Base-by-base conservation (phyloP, 2,329 filamentous ascomycete genomes). In the Chaetothyriales sp. region DNA sequence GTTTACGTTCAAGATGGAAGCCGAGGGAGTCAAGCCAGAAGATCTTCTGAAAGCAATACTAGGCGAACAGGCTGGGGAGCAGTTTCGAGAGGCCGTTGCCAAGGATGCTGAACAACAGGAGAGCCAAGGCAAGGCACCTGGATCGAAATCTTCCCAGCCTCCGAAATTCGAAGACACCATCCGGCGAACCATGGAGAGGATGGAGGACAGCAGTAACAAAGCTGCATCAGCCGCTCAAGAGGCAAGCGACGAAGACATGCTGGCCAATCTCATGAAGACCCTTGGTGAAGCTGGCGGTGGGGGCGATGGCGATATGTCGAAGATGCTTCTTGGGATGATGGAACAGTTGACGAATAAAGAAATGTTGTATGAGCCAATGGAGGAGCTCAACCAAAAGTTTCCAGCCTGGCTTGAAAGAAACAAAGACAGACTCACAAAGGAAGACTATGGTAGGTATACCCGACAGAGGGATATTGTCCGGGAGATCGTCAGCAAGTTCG, bases 281-380 rank as follows among this genome's bases (percentile, higher is more conserved):
- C 82, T 95, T 70, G 84, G 86, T 61, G 76, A 77, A 19, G 75
- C 79, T 6, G 76, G 75, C 20, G 66, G 72, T 0, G 72, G 68
- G 5, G 73, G 66, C 0, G 81, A 78, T 8, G 76, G 73, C 1
- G 88, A 94, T 60, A 85, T 96, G 61, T 88, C 86, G 51, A 90
- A 94, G 70, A 87, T 96, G 80, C 78, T 98, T 53, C 80, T 94
- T 76, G 86, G 85, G 49, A 95, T 96, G 87, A 96, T 98, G 90
- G 87, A 96, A 70, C 89, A 98, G 67, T 76, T 98, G 56, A 96
- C 92, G 2, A 95, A 94, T 68, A 96, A 95, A 72, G 92, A 96
- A 60, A 95, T 98, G 56, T 70, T 98, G 48, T 96, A 96, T 65
- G 90, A 98, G 70, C 92, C 92, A 2, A 95, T 98, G 88, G 95